Conservation (phyloP, 2,329 filamentous ascomycete genomes). For the Taxawa tesnikishii region DNA sequence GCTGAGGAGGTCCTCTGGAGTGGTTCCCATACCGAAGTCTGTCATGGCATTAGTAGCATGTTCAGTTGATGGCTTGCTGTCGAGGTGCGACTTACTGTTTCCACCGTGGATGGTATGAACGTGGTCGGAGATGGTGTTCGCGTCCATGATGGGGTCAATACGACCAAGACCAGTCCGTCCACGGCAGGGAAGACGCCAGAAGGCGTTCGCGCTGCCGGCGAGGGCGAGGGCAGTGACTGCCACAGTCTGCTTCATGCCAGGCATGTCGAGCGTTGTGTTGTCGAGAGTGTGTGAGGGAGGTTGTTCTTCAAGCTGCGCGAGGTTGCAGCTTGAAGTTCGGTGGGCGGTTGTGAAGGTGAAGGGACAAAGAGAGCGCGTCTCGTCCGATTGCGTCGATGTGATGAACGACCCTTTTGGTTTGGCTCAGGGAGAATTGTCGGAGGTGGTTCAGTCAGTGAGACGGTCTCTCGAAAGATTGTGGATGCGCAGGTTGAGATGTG, state of each 20-base stretch:
- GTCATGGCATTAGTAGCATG: conserved; percentile 8
- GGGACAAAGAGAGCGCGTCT: not conserved
- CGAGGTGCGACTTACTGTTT: conserved; percentile 45
- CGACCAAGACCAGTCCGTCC: conserved; percentile 56
- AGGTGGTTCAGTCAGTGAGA: not conserved
- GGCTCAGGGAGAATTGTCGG: not conserved
- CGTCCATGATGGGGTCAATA: conserved; percentile 56
- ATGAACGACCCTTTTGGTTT: too few species aligned
- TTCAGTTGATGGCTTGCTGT: not conserved
- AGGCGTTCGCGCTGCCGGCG: conserved; percentile 38
- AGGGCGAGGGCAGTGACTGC: conserved; percentile 15
- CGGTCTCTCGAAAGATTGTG: too few species aligned
- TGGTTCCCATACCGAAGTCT: conserved; percentile 55
- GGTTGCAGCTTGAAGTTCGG: too few species aligned
- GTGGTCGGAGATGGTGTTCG: conserved; percentile 49
- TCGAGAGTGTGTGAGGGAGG: not conserved
- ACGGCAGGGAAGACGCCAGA: conserved; percentile 84
- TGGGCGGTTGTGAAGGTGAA: too few species aligned
- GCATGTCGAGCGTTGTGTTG: conserved; percentile 2
- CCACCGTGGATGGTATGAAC: conserved; percentile 67
- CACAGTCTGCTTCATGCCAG: conserved; percentile 5
- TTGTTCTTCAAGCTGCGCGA: not conserved
- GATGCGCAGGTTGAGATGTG: too few species aligned
- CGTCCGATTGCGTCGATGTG: not conserved
- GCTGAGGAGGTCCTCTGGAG: conserved; percentile 42